These are phyloP conservation scores for Breviolum minutum DNA, from an alignment of 73 alveolate species.

Conservation along the genomic window DNA sequence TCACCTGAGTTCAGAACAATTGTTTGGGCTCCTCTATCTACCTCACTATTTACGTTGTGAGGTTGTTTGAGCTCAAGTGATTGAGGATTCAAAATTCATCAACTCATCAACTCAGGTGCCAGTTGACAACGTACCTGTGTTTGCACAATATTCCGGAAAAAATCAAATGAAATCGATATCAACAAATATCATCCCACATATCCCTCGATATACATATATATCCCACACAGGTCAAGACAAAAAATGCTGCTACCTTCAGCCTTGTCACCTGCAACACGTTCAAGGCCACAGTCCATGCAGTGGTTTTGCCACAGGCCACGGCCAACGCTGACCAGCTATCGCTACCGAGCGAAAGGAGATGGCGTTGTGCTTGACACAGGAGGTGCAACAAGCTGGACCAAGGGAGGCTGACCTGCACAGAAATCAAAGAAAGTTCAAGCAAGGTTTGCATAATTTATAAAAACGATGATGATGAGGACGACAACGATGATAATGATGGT, in stretches of 20 bases:
- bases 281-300: constrained; percentile 23
- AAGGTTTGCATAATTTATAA: neutral
- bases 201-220: neutral
- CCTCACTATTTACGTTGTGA: too few relatives aligned
- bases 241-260: too few relatives aligned
- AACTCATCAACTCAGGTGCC: too few relatives aligned
- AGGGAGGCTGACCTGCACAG: constrained; percentile 8
- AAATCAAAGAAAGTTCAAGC: neutral
- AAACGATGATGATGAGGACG: neutral
- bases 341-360: neutral
- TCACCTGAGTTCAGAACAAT: too few relatives aligned
- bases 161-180: neutral
- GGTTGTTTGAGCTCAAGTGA: too few relatives aligned
- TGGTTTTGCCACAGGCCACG: constrained; percentile 7
- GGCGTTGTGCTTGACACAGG: neutral
- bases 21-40: too few relatives aligned
- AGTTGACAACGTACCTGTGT: neutral
- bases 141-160: neutral
- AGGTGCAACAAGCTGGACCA: neutral
- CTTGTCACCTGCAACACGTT: neutral
- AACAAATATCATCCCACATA: neutral
- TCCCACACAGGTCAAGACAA: too few relatives aligned
- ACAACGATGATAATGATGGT: neutral
- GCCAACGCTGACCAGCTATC: constrained; percentile 29
- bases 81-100: too few relatives aligned